Conservation (phyloP, 2,329 filamentous ascomycete species). For the Calonectria leucothoes region DNA sequence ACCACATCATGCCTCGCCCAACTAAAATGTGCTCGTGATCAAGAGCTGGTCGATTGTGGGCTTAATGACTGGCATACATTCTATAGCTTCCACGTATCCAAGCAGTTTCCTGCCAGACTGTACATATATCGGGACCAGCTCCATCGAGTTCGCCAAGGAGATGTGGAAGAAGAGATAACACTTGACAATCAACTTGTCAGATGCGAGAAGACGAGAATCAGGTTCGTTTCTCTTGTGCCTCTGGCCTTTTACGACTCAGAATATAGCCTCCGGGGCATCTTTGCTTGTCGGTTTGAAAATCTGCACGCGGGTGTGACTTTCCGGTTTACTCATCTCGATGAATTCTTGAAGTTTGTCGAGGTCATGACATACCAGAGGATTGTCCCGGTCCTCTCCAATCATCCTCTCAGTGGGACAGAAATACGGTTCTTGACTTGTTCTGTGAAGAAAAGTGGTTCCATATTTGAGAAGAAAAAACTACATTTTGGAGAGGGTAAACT, state of each 20-base stretch:
- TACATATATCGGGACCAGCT: not conserved
- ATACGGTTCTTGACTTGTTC: not conserved
- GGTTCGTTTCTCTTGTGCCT: not conserved
- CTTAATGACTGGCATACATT: not conserved
- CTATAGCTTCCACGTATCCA: not conserved
- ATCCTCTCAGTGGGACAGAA: not conserved
- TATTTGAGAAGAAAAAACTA: not conserved
- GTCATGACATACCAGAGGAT: not conserved
- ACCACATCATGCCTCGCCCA: not conserved
- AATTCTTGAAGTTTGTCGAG: not conserved
- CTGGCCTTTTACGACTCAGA: not conserved
- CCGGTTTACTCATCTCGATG: not conserved
- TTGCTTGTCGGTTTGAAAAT: not conserved
- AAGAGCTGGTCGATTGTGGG: not conserved
- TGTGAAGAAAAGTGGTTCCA: not conserved
- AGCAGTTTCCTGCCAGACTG: not conserved
- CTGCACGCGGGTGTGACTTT: not conserved
- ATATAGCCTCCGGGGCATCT: not conserved
- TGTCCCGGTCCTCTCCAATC: not conserved
- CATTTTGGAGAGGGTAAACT: not conserved
- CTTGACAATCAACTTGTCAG: not conserved
- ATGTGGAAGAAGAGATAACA: not conserved
- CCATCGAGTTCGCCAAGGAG: not conserved
- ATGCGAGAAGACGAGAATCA: not conserved
- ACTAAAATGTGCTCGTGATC: not conserved